Percentiles rank a stretch among this genome's conserved stretches.
Evolutionary conservation across 768 basidiomycete species (phyloP).

Genomic region (Fibroporia radiculosa): DNA sequence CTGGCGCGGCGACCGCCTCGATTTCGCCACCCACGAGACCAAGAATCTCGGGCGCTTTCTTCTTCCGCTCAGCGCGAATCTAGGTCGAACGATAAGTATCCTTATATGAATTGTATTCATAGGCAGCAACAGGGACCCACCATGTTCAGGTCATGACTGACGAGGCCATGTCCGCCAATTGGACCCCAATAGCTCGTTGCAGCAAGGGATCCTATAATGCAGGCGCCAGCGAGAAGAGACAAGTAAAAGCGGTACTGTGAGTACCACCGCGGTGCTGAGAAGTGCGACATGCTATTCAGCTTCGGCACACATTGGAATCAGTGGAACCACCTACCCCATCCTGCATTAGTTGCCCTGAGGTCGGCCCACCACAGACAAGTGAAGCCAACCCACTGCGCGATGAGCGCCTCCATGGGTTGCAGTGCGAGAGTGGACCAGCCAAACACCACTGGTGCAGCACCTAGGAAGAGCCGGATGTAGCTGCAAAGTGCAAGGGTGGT

Average conservation of each 20-base stretch:
- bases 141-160: conserved; percentile 54
- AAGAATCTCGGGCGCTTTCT: conserved; percentile 40
- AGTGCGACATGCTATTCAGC: not conserved
- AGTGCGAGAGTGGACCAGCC: conserved; percentile 89
- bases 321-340: conserved; percentile 67
- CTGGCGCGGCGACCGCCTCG: conserved; percentile 47
- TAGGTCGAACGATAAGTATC: conserved; percentile 10
- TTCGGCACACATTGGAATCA: conserved; percentile 3
- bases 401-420: conserved; percentile 69
- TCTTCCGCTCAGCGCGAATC: conserved; percentile 47
- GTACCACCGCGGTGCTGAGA: conserved; percentile 85
- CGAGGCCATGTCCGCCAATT: conserved; percentile 64
- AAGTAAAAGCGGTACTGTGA: conserved; percentile 96
- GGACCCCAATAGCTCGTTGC: conserved; percentile 85
- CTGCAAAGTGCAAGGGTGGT: conserved; percentile 2
- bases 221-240: conserved; percentile 79
- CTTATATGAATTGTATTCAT: not conserved
- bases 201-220: conserved; percentile 84
- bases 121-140: conserved; percentile 4
- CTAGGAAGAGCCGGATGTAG: conserved; percentile 64
- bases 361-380: conserved; percentile 84
- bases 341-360: conserved; percentile 58
- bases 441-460: conserved; percentile 72
- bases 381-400: conserved; percentile 87
- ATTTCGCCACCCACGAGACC: conserved; percentile 46